Evolutionary conservation across 306 rosid species (phyloP), one percentile per base, ranked within the genome.

Genomic region (Sicyos baderoa): DNA sequence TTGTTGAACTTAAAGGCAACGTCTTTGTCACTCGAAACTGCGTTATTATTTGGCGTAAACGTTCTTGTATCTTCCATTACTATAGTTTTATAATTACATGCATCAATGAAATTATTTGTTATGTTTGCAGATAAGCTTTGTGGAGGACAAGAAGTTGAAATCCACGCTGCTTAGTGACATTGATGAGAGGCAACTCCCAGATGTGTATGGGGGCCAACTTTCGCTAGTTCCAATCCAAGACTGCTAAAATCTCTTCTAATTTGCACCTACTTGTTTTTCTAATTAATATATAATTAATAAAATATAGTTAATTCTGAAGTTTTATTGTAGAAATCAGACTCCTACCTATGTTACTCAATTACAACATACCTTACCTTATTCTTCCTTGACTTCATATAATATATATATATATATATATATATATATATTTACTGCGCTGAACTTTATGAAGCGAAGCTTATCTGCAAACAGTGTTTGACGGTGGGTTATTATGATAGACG

Each of bases 161-260:
- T 79, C 86, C 29, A 83, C 90, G 37, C 80, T 90, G 40, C 76
- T 82, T 11, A 79, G 61, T 79, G 95, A 90, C 3, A 90, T 90
- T 47, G 92, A 90, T 3, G 92, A 80, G 80, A 86, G 81, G 78
- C 90, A 90, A 64, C 73, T 90, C 16, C 92, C 97, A 6, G 84
- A 77, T 67, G 42, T 56, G 17, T 86, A 83, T 2, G 95, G 95
- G 16, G 97, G 95, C 14, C 72, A 74, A 67, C 47, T 88, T 42
- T 80, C 84, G 32, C 63, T 90, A 62, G 80, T 90, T 68, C 88
- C 89, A 0, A 79, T 90, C 72, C 90, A 90, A 42, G 67, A 82
- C 70, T 64, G 74, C 78, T 90, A 70, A 67, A 45, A 2, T 59
- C 66, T 14, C 6, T 14, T 47, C 12, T 0, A 45, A 10, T 45